A percentile compares a stretch with the other conserved stretches of the same genome.
phyloP scores from a whole-genome alignment of 2,329 filamentous ascomycete species.

The Sclerotinia spermophila region DNA sequence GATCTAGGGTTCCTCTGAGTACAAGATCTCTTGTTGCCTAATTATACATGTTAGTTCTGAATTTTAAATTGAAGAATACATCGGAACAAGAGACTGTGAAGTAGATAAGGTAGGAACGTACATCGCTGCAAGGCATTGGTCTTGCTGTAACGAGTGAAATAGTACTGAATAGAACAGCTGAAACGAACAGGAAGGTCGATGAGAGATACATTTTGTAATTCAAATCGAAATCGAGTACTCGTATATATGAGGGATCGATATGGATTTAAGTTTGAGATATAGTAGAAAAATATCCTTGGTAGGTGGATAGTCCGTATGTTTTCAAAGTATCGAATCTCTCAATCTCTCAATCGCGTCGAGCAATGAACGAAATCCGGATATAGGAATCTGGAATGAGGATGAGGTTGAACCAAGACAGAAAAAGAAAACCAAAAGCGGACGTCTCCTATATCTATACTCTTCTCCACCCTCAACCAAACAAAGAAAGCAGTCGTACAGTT shows the following conservation, averaged over 20 bases:
- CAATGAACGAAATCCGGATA: not conserved
- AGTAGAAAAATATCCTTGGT: not conserved
- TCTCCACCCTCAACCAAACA: not conserved
- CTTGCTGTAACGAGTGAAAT: constrained; percentile 9
- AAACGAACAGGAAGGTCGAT: constrained; percentile 10
- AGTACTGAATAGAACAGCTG: constrained; percentile 1
- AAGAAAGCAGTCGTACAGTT: not conserved
- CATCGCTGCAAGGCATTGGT: constrained; percentile 16
- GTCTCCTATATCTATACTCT: constrained; percentile 1
- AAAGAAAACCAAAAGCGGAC: not conserved
- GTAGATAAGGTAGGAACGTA: not conserved
- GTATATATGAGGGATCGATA: not conserved
- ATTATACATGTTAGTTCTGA: not conserved
- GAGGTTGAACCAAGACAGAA: not conserved
- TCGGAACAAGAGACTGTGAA: not conserved
- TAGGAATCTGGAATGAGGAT: not conserved
- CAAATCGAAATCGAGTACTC: not conserved
- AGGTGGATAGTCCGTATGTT: not conserved
- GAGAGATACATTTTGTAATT: constrained; percentile 13
- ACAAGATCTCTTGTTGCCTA: constrained; percentile 19
- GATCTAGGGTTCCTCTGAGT: constrained; percentile 13
- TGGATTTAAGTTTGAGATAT: not conserved
- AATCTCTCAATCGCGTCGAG: not conserved
- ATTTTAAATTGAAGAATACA: not conserved
- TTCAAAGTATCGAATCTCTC: not conserved